Evolutionary conservation across 2,329 filamentous ascomycete genomes (phyloP).

Genomic region (Cladophialophora chaetospira): DNA sequence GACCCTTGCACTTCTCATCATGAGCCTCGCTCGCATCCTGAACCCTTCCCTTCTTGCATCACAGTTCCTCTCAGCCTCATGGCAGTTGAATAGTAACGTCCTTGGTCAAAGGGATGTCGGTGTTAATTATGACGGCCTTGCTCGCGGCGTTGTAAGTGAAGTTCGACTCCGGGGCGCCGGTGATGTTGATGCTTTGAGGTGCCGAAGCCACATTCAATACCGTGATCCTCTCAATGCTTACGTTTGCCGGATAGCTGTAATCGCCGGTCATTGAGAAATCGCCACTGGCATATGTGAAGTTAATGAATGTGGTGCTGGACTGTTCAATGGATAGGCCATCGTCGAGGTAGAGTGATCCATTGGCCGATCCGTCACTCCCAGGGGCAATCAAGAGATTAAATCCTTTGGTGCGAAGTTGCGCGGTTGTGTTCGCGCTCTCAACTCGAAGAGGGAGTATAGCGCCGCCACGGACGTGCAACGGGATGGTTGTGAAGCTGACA

Average conservation of each 20-base stretch:
- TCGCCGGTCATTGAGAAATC: constrained; percentile 54
- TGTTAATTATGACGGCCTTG: constrained; percentile 34
- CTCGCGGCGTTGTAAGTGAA: constrained; percentile 26
- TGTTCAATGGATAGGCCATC: constrained; percentile 72
- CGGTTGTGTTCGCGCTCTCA: constrained; percentile 61
- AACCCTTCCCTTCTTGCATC: neutral
- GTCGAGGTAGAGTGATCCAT: constrained; percentile 72
- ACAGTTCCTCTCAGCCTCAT: neutral
- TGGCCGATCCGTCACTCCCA: constrained; percentile 62
- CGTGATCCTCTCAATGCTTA: constrained; percentile 40
- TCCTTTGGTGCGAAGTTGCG: constrained; percentile 60
- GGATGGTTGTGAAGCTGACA: constrained; percentile 57
- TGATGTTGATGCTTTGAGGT: constrained; percentile 17
- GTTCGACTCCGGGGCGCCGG: constrained; percentile 13
- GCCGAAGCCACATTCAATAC: constrained; percentile 36
- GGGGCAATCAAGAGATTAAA: constrained; percentile 74
- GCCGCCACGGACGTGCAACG: constrained; percentile 64
- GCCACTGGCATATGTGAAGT: constrained; percentile 60
- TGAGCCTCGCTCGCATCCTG: neutral
- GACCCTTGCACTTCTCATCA: neutral
- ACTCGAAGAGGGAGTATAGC: constrained; percentile 60
- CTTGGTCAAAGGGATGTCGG: constrained; percentile 33
- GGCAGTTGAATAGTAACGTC: constrained; percentile 23
- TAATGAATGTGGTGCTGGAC: constrained; percentile 56
- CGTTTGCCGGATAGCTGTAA: constrained; percentile 53